Evolutionary conservation across 2,329 filamentous ascomycete genomes (phyloP).

Genomic region (Trichophyton schoenleinii): DNA sequence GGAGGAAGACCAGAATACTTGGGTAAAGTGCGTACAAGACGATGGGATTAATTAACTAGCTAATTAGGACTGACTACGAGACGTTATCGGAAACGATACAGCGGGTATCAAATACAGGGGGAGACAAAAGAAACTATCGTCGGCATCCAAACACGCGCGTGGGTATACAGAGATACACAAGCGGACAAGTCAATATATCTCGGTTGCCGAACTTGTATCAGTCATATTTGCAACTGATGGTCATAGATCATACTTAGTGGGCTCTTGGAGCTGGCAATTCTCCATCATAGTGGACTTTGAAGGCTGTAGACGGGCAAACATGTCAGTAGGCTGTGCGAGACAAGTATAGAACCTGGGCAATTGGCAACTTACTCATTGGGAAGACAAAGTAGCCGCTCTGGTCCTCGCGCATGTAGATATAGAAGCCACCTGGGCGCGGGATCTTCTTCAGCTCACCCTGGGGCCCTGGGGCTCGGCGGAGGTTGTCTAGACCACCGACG

Average conservation of each 20-base stretch:
- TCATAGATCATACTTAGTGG: background rate
- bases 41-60: background rate
- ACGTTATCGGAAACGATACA: background rate
- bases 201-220: background rate
- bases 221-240: background rate
- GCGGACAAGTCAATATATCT: background rate
- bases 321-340: conserved; percentile 11
- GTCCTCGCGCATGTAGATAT: conserved; percentile 40
- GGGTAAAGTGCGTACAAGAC: background rate
- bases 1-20: background rate
- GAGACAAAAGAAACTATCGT: background rate
- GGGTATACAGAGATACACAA: background rate
- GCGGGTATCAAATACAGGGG: background rate
- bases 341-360: background rate
- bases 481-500: conserved; percentile 32
- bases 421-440: conserved; percentile 36
- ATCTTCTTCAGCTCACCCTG: conserved; percentile 39
- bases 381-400: conserved; percentile 38
- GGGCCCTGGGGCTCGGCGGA: conserved; percentile 35
- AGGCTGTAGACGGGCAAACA: conserved; percentile 18
- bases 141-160: background rate
- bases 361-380: conserved; percentile 33
- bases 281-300: conserved; percentile 36
- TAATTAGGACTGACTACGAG: background rate
- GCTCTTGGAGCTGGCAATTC: conserved; percentile 16